A percentile compares a stretch with the other conserved stretches of the same genome.
These are phyloP conservation scores for Ilex paraguariensis DNA, from an alignment of 305 asterid genomes.

Conservation along the genomic window DNA sequence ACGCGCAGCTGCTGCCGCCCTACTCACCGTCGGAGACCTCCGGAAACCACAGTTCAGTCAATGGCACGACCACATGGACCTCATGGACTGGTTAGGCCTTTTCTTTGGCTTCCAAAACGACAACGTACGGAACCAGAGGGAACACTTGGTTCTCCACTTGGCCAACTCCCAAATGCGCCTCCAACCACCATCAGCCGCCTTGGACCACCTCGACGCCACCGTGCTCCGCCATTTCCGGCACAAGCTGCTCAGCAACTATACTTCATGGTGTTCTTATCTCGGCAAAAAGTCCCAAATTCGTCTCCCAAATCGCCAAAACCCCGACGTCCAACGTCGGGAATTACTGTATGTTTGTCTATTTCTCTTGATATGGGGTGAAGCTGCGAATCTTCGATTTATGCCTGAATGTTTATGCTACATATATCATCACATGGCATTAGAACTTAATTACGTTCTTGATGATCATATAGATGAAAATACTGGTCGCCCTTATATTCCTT, in stretches of 20 bases:
- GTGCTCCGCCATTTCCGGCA: constrained; percentile 65
- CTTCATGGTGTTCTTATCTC: constrained; percentile 83
- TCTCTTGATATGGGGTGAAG: constrained; percentile 87
- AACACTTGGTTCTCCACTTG: constrained; percentile 80
- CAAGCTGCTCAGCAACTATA: constrained; percentile 72
- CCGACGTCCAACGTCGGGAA: constrained; percentile 66
- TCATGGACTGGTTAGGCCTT: constrained; percentile 84
- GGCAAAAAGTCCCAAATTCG: constrained; percentile 69
- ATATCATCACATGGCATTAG: constrained; percentile 84
- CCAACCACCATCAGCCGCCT: constrained; percentile 47
- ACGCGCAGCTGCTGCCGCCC: constrained; percentile 78
- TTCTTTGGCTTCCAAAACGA: constrained; percentile 89
- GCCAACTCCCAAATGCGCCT: constrained; percentile 95
- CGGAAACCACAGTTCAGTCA: constrained; percentile 63
- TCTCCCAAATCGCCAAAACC: constrained; percentile 51
- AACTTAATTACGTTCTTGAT: constrained; percentile 76
- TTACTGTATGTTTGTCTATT: constrained; percentile 75
- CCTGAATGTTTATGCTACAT: constrained; percentile 93
- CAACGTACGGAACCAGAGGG: constrained; percentile 91
- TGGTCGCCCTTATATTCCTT: constrained; percentile 60
- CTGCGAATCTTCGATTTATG: constrained; percentile 71
- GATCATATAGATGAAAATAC: constrained; percentile 63
- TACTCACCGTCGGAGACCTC: constrained; percentile 64
- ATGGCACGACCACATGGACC: constrained; percentile 68
- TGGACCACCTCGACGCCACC: constrained; percentile 61